phyloP scores from a whole-genome alignment of 2,329 filamentous ascomycete species.

The Orbilia blumenaviensis region DNA sequence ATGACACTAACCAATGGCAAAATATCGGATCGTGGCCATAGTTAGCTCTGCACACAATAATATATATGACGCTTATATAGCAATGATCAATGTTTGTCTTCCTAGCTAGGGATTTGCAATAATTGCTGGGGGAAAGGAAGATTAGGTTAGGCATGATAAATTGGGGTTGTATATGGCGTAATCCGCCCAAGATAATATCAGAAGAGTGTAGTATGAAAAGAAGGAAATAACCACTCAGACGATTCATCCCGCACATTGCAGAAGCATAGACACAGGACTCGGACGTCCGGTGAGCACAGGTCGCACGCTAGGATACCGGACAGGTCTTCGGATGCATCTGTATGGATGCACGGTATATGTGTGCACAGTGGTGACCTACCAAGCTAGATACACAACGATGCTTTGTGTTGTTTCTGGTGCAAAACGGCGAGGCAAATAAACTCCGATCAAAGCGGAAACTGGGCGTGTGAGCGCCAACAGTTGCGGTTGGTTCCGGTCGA shows the following conservation, averaged over 20 bases:
- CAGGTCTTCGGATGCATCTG: too few species aligned
- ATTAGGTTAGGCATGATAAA: not conserved
- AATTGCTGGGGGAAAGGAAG: not conserved
- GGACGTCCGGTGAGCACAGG: too few species aligned
- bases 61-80: too few species aligned
- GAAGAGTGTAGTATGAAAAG: not conserved
- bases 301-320: too few species aligned
- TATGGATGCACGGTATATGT: too few species aligned
- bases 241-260: not conserved
- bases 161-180: not conserved
- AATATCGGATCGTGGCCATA: not conserved
- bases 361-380: not conserved
- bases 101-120: too few species aligned
- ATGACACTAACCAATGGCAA: slow-evolving; percentile 7
- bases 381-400: not conserved
- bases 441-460: slow-evolving; percentile 25
- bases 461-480: slow-evolving; percentile 20
- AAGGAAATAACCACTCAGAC: not conserved
- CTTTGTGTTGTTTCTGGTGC: slow-evolving; percentile 39
- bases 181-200: not conserved
- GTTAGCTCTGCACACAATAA: not conserved
- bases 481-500: slow-evolving; percentile 11
- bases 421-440: not conserved
- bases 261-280: too few species aligned
- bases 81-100: too few species aligned